Base-by-base conservation (phyloP, 2,329 filamentous ascomycete species). In the Madurella mycetomatis region DNA sequence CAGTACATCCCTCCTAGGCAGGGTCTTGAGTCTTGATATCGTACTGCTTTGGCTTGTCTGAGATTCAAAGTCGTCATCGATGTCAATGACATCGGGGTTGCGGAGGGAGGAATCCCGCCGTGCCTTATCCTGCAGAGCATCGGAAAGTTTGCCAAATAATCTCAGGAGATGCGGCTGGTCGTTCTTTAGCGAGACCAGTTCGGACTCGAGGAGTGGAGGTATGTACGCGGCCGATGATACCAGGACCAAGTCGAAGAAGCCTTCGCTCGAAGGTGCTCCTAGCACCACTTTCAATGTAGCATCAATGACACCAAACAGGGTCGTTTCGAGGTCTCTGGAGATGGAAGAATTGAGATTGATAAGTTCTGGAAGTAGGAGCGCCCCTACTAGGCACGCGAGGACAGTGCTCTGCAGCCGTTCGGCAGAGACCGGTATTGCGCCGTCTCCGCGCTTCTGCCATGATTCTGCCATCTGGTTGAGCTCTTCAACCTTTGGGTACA, bases 21-120 rank as follows among this genome's bases (percentile, higher is more conserved):
- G 65, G 15, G 77, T 65, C 17, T 69, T 62, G 1, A 60, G 54
- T 32, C 70, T 72, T 31, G 72, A 66, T 1, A 65, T 56, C 15
- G 68, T 66, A 47, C 72, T 75, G 25, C 67, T 71, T 19, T 74
- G 75, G 57, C 78, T 84, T 49, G 73, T 73, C 60, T 86, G 82
- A 0, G 83, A 83, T 41, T 82, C 80, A 51, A 86, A 84, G 1
- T 81, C 80, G 34, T 78, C 76, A 62, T 90, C 87, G 5, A 90
- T 64, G 52, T 89, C 85, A 83, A 88, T 86, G 5, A 76, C 65
- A 60, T 86, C 82, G 2, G 72, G 60, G 9, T 75, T 70, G 4
- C 73, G 64, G 9, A 62, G 60, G 1, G 67, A 69, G 0, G 66
- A 66, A 47, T 72, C 70, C 25, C 67, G 68, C 5, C 58, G 50